Base-by-base conservation (phyloP, 768 basidiomycete species). In the Suillus occidentalis region DNA sequence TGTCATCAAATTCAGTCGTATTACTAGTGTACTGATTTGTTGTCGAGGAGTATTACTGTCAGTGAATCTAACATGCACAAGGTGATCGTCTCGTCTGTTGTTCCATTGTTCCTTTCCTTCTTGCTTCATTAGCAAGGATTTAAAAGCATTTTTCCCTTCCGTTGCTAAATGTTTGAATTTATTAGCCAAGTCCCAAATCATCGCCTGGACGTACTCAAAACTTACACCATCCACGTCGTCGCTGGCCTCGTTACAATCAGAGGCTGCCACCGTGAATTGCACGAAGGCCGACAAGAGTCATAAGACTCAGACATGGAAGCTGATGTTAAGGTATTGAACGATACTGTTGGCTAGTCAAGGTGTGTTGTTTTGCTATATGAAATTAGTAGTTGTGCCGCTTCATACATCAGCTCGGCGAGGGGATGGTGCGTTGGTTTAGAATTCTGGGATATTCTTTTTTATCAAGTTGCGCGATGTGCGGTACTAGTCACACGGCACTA, bases 211-310 rank as follows among this genome's bases (percentile, higher is more conserved):
- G 3, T 14, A 13, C 47, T 49, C 22, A 25, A 6, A 25, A 6
- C 0, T 3, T 14, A 14, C 0, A 47, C 6, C 47, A 49, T 49
- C 22, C 12, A 22, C 22, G 3, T 49, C 13, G 14, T 49, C 49
- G 7, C 6, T 14, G 6, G 0, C 0, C 6, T 6, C 1, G 3
- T 6, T 0, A 25, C 22, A 49, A 2, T 6, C 5, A 25, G 22
- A 10, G 4, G 10, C 4, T 49, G 13, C 50, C 28, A 4, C 50
- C 28, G 4, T 3, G 50, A 52, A 4, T 52, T 3, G 50, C 28
- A 9, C 18, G 0, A 52, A 31, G 28, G 16, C 8, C 25, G 8
- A 50, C 22, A 31, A 31, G 5, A 31, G 50, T 52, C 31, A 31
- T 3, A 28, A 28, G 28, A 28, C 28, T 28, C 28, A 18, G 50